These are phyloP conservation scores for Curvularia eragrostidis DNA, from an alignment of 2,329 filamentous ascomycete species.

Conservation along the genomic window DNA sequence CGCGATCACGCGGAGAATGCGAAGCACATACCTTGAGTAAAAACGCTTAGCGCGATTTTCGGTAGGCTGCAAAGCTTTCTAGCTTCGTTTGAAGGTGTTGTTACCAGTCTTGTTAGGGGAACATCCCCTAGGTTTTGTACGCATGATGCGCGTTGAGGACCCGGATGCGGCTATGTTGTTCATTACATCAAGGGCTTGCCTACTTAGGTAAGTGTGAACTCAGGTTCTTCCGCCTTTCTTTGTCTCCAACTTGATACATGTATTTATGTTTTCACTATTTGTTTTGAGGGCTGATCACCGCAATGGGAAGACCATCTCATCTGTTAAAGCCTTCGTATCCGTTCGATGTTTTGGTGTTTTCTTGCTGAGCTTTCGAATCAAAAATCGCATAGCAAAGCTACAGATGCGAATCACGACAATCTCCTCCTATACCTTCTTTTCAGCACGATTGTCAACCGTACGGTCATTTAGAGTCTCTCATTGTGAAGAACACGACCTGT, in stretches of 20 bases:
- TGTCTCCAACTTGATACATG: not conserved
- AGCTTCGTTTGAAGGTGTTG: not conserved
- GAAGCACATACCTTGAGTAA: not conserved
- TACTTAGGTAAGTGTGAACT: not conserved
- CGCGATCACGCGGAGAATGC: not conserved
- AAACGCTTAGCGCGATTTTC: not conserved
- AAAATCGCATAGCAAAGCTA: not conserved
- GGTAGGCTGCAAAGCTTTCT: not conserved
- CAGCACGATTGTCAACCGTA: not conserved
- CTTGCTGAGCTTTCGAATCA: not conserved
- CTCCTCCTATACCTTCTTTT: not conserved
- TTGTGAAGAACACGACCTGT: not conserved
- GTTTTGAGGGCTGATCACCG: not conserved
- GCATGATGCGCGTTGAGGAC: not conserved
- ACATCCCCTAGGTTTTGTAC: not conserved
- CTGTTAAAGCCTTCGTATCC: not conserved
- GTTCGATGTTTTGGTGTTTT: not conserved
- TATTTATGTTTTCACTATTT: not conserved
- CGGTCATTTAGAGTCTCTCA: not conserved
- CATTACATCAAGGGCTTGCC: not conserved
- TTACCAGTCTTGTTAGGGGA: not conserved
- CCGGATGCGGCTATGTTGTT: not conserved
- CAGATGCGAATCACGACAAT: not conserved
- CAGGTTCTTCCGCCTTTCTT: conserved; percentile 2
- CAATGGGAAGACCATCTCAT: not conserved